These are phyloP conservation scores for Globisporangium paddicum DNA, from an alignment of 352 stramenopile species.

Conservation along the genomic window DNA sequence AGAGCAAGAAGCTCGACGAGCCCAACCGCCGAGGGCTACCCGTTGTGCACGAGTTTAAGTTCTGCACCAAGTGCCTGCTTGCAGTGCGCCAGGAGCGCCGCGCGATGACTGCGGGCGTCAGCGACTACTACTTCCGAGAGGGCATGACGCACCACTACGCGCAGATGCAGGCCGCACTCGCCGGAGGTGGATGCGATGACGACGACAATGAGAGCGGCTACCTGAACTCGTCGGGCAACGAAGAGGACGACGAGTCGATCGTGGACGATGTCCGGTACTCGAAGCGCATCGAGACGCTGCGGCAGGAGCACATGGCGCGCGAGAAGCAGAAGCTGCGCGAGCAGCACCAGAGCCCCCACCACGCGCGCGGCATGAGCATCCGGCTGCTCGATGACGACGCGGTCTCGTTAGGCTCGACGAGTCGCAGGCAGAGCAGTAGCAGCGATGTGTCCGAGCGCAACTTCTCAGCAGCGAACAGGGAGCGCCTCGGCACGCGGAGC, in stretches of 20 bases:
- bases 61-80: slow-evolving; percentile 65
- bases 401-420: too few species aligned
- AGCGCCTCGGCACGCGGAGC: too few species aligned
- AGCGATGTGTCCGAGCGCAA: too few species aligned
- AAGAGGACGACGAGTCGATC: slow-evolving; percentile 36
- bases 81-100: slow-evolving; percentile 57
- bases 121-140: slow-evolving; percentile 38
- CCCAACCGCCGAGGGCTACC: slow-evolving; percentile 40
- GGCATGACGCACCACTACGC: slow-evolving; percentile 52
- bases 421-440: too few species aligned
- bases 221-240: slow-evolving; percentile 10
- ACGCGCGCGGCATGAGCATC: slow-evolving; percentile 17
- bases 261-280: slow-evolving; percentile 49
- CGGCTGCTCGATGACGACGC: slow-evolving; percentile 48
- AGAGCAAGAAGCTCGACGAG: slow-evolving; percentile 37
- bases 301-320: slow-evolving; percentile 57
- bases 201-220: slow-evolving; percentile 25
- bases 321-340: slow-evolving; percentile 50
- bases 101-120: slow-evolving; percentile 35
- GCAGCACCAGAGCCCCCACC: slow-evolving; percentile 1
- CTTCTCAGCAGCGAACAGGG: too few species aligned
- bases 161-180: slow-evolving; percentile 8
- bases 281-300: slow-evolving; percentile 45
- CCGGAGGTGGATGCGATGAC: slow-evolving; percentile 31
- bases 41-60: slow-evolving; percentile 60